Percentiles rank a stretch among this genome's conserved stretches.
phyloP scores from a whole-genome alignment of 2,329 filamentous ascomycete genomes.

The Colletotrichum tanaceti region DNA sequence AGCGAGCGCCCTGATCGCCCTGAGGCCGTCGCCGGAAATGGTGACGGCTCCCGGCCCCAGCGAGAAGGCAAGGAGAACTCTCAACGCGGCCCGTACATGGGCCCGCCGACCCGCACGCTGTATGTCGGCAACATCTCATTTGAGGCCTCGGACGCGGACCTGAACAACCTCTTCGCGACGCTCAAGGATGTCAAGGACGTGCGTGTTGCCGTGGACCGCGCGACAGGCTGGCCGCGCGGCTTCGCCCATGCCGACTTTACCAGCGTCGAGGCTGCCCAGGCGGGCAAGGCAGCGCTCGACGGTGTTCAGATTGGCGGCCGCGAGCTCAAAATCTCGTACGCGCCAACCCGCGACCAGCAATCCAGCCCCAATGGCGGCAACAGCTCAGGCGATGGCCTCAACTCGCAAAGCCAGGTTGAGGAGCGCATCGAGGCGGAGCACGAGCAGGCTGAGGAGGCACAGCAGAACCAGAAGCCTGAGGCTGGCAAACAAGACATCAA shows the following conservation, averaged over 20 bases:
- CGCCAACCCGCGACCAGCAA: slow-evolving; percentile 42
- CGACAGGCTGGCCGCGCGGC: slow-evolving; percentile 82
- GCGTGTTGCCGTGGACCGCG: slow-evolving; percentile 83
- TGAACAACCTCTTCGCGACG: slow-evolving; percentile 80
- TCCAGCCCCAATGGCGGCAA: not conserved
- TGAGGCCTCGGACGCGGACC: slow-evolving; percentile 84
- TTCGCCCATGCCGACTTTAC: slow-evolving; percentile 88
- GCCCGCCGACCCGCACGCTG: slow-evolving; percentile 59
- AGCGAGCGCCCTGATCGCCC: not conserved
- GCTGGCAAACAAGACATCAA: slow-evolving; percentile 38
- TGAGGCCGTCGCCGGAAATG: too few species aligned
- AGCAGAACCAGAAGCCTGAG: slow-evolving; percentile 33
- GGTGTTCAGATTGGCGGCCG: slow-evolving; percentile 74
- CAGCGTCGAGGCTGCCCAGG: slow-evolving; percentile 72
- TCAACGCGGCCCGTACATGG: not conserved
- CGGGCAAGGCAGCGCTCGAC: slow-evolving; percentile 67
- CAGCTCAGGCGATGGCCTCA: not conserved
- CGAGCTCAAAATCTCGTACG: slow-evolving; percentile 73
- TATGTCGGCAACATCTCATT: slow-evolving; percentile 90
- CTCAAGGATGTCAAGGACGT: slow-evolving; percentile 79
- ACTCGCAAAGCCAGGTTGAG: not conserved
- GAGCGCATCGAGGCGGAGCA: slow-evolving; percentile 13
- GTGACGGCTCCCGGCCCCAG: not conserved
- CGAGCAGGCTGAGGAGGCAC: slow-evolving; percentile 31
- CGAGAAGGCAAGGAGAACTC: too few species aligned